Evolutionary conservation across 164 flowering plant species (phyloP), one percentile per base, ranked within the genome.

Genomic region (Aristolochia californica): DNA sequence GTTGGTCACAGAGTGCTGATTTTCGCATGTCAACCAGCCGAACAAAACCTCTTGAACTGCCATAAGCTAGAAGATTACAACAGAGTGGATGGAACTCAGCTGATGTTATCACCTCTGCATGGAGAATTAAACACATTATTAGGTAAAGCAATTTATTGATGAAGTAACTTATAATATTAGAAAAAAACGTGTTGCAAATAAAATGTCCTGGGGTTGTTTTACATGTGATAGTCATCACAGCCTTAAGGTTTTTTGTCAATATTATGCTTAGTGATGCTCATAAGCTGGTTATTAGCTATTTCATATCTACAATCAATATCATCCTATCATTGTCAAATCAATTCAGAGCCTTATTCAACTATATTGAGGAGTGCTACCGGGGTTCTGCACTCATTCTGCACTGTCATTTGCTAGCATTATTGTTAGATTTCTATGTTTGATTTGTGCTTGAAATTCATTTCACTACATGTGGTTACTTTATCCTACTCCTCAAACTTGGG

Each of bases 1-100:
- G 57, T 47, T 69, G 75, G 72, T 86, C 97, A 70, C 91, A 86
- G 54, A 89, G 69, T 45, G 95, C 97, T 56, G 95, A 86, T 66
- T 76, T 78, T 24, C 97, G 80, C 97, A 86, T 78, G 71, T 89
- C 97, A 66, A 79, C 84, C n/a, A 89, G 69, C 53, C 83, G 80
- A 54, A 86, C 69, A 68, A 75, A 83, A 56, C 97, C 97, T 75
- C 87, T 78, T 38, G 95, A 81, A 71, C 84, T 84, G 66, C 97
- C 77, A 64, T 83, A 86, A 50, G 89, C 95, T 27, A 89, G 77
- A 66, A 84, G 61, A 75, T 89, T 86, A 72, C 97, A 89, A 51
- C 77, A 77, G 66, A 57, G 64, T 55, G 91, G 97, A 77, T 89
- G 95, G 73, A 89, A 86, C 66, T 83, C 88, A 24, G 91, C 91